phyloP scores from a whole-genome alignment of 1,284 basidiomycete genomes.

The Coniophora puteana region DNA sequence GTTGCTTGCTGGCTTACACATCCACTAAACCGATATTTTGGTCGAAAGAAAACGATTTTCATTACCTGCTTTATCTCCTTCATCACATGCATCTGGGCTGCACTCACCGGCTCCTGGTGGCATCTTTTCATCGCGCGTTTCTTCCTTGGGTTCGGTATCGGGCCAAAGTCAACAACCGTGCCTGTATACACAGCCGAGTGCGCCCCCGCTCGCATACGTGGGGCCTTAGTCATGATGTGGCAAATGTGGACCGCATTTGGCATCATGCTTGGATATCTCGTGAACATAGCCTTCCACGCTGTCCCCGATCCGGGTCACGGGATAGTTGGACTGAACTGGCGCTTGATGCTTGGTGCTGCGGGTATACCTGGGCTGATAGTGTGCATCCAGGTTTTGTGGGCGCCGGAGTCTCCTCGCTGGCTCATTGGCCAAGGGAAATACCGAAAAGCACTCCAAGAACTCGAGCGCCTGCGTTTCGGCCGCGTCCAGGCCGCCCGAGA shows the following conservation, averaged over 20 bases:
- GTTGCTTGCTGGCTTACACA: conserved; percentile 46
- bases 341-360: conserved; percentile 52
- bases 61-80: conserved; percentile 58
- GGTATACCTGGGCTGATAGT: conserved; percentile 49
- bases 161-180: conserved; percentile 59
- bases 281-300: conserved; percentile 45
- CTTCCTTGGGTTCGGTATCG: conserved; percentile 66
- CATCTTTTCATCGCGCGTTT: conserved; percentile 40
- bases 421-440: conserved; percentile 64
- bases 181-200: conserved; percentile 61
- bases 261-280: conserved; percentile 48
- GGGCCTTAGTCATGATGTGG: conserved; percentile 70
- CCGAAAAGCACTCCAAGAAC: conserved; percentile 51
- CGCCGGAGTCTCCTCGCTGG: conserved; percentile 62
- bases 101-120: conserved; percentile 53
- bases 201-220: conserved; percentile 60
- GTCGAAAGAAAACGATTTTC: conserved; percentile 70
- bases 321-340: conserved; percentile 44
- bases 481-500: conserved; percentile 62
- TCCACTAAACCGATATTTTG: conserved; percentile 46
- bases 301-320: conserved; percentile 26
- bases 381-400: conserved; percentile 49
- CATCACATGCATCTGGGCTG: conserved; percentile 58
- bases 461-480: conserved; percentile 58
- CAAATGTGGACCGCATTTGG: conserved; percentile 60